Percentiles rank a stretch among this genome's conserved stretches.
phyloP scores from a whole-genome alignment of 2,329 filamentous ascomycete genomes.

The Aspergillus fijiensis region DNA sequence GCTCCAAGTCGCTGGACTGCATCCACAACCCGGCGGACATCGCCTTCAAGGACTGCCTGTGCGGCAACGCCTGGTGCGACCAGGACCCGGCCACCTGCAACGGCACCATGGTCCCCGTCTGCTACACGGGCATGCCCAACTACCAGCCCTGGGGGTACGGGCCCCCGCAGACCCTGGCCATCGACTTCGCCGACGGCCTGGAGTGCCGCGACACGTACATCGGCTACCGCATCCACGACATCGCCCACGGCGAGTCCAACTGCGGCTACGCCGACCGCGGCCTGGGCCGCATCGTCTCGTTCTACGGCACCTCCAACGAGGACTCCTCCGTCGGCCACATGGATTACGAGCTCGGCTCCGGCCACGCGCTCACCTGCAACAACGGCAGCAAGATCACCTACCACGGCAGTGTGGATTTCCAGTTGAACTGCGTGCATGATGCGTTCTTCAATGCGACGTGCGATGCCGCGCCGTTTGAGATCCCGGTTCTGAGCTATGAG shows the following conservation, averaged over 20 bases:
- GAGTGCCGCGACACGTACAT: slow-evolving; percentile 30
- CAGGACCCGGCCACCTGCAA: slow-evolving; percentile 26
- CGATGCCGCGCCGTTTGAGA: slow-evolving; percentile 25
- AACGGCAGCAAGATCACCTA: slow-evolving; percentile 31
- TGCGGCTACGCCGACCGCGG: slow-evolving; percentile 30
- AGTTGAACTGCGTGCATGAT: slow-evolving; percentile 26
- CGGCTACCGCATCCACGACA: slow-evolving; percentile 32
- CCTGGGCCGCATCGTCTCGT: slow-evolving; percentile 26
- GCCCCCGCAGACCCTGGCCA: slow-evolving; percentile 25
- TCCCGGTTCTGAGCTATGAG: slow-evolving; percentile 27
- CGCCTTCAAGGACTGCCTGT: slow-evolving; percentile 26
- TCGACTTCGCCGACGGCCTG: slow-evolving; percentile 27
- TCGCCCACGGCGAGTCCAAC: slow-evolving; percentile 27
- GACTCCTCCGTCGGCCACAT: slow-evolving; percentile 20
- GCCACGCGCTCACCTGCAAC: slow-evolving; percentile 27
- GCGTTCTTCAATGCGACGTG: slow-evolving; percentile 30
- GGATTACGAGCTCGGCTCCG: slow-evolving; percentile 27
- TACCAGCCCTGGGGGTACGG: slow-evolving; percentile 34
- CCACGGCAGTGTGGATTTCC: slow-evolving; percentile 26
- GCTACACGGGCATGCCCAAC: slow-evolving; percentile 32
- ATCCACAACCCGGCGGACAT: slow-evolving; percentile 23
- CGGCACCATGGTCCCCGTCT: slow-evolving; percentile 25
- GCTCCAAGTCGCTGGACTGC: slow-evolving; percentile 22
- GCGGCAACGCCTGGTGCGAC: slow-evolving; percentile 23
- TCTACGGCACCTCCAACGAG: slow-evolving; percentile 27